Evolutionary conservation across 495 filamentous ascomycete genomes (phyloP).

Genomic region (Tuber indicum): DNA sequence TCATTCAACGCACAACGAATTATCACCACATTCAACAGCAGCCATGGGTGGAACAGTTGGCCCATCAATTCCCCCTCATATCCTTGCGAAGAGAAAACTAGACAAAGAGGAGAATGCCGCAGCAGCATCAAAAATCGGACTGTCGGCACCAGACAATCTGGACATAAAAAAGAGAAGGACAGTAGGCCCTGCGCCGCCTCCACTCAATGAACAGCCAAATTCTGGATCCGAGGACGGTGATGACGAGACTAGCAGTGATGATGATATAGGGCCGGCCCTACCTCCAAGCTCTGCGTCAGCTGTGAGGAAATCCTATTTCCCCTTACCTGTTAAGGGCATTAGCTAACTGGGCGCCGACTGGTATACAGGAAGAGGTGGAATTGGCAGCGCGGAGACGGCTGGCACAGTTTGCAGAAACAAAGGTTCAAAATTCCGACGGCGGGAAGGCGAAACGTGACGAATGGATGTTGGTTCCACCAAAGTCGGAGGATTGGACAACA

Average conservation of each 20-base stretch:
- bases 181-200: slow-evolving; percentile 50
- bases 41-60: slow-evolving; percentile 40
- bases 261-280: slow-evolving; percentile 76
- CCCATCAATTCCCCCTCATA: slow-evolving; percentile 44
- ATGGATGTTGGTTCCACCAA: slow-evolving; percentile 91
- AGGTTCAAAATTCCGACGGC: slow-evolving; percentile 23
- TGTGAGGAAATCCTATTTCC: slow-evolving; percentile 16
- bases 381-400: slow-evolving; percentile 37
- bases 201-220: slow-evolving; percentile 48
- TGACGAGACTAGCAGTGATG: slow-evolving; percentile 47
- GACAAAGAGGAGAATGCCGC: slow-evolving; percentile 39
- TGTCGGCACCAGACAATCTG: slow-evolving; percentile 37
- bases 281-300: slow-evolving; percentile 51
- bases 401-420: slow-evolving; percentile 41
- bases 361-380: slow-evolving; percentile 34
- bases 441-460: slow-evolving; percentile 61
- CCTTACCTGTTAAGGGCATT: not conserved
- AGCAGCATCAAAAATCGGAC: slow-evolving; percentile 37
- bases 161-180: slow-evolving; percentile 48
- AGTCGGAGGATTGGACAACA: slow-evolving; percentile 53
- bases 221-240: slow-evolving; percentile 40
- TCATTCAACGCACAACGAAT: slow-evolving; percentile 5
- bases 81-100: slow-evolving; percentile 45
- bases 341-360: slow-evolving; percentile 17
- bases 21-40: slow-evolving; percentile 17